These are phyloP conservation scores for Verticillium nubilum DNA, from an alignment of 2,329 filamentous ascomycete genomes.

Conservation along the genomic window DNA sequence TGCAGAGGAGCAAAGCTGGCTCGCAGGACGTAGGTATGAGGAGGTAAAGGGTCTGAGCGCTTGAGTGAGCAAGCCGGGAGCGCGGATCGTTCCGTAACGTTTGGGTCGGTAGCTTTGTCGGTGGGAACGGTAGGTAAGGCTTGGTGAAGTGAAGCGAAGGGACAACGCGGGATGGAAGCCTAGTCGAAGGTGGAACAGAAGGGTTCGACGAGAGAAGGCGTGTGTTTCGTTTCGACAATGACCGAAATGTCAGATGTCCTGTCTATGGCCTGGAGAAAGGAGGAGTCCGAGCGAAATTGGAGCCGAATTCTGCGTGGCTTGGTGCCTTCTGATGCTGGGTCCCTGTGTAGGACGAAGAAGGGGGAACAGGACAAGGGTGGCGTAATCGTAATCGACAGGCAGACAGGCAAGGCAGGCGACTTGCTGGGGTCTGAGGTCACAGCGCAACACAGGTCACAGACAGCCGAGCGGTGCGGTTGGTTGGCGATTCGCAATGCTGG, in stretches of 20 bases:
- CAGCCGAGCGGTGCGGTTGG: neutral
- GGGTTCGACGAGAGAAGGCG: neutral
- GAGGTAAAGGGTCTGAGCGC: neutral
- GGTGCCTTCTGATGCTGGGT: neutral
- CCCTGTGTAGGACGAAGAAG: neutral
- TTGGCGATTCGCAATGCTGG: neutral
- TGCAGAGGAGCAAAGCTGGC: neutral
- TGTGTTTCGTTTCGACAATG: conserved; percentile 3
- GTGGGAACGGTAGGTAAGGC: neutral
- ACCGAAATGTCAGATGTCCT: conserved; percentile 1
- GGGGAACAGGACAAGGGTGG: neutral
- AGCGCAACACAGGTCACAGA: neutral
- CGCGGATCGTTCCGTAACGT: neutral
- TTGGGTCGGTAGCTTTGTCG: neutral
- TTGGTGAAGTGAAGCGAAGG: neutral
- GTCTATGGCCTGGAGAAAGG: neutral
- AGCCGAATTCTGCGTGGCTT: conserved; percentile 3
- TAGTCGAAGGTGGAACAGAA: conserved; percentile 1
- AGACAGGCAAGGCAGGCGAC: neutral
- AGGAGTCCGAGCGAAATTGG: conserved; percentile 4
- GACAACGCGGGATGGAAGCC: neutral
- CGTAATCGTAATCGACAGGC: conserved; percentile 1
- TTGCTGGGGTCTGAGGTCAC: neutral
- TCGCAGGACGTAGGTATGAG: neutral
- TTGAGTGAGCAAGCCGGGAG: neutral